Evolutionary conservation across 1,284 basidiomycete species (phyloP).

Genomic region (Tylopilus sp.): DNA sequence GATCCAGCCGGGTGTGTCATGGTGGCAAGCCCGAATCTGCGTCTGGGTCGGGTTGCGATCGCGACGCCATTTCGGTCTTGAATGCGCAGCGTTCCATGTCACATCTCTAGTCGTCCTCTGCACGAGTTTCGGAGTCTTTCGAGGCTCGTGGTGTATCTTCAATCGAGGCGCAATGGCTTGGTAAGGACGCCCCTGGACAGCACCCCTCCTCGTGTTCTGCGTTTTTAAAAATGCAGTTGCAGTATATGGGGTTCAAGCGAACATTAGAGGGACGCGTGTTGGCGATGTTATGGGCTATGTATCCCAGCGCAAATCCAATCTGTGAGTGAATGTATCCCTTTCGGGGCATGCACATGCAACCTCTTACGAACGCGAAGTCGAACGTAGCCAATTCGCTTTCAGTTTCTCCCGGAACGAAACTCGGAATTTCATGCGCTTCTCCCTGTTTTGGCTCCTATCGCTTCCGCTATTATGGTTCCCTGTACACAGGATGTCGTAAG

Average conservation of each 20-base stretch:
- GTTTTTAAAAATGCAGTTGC: conserved; percentile 16
- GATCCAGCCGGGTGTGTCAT: conserved; percentile 69
- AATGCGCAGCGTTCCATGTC: conserved; percentile 75
- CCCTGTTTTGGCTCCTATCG: conserved; percentile 81
- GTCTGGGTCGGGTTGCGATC: conserved; percentile 69
- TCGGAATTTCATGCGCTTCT: conserved; percentile 73
- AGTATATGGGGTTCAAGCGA: conserved; percentile 75
- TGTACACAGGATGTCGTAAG: conserved; percentile 67
- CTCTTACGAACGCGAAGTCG: conserved; percentile 8
- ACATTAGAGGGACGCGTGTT: conserved; percentile 78
- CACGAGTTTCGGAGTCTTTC: conserved; percentile 78
- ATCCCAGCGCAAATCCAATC: conserved; percentile 66
- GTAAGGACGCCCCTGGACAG: conserved; percentile 37
- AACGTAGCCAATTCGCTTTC: conserved; percentile 44
- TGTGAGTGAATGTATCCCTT: conserved; percentile 39
- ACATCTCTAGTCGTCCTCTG: conserved; percentile 78
- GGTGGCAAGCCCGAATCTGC: conserved; percentile 81
- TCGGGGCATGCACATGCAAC: neutral
- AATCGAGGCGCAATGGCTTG: conserved; percentile 76
- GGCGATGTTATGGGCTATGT: conserved; percentile 68
- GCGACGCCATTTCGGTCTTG: conserved; percentile 72
- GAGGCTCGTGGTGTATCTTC: conserved; percentile 78
- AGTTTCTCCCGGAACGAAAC: conserved; percentile 66
- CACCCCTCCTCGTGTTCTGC: conserved; percentile 20
- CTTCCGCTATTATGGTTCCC: conserved; percentile 78